Conservation (phyloP, 2,329 filamentous ascomycete genomes). For the Aspergillus carbonarius region DNA sequence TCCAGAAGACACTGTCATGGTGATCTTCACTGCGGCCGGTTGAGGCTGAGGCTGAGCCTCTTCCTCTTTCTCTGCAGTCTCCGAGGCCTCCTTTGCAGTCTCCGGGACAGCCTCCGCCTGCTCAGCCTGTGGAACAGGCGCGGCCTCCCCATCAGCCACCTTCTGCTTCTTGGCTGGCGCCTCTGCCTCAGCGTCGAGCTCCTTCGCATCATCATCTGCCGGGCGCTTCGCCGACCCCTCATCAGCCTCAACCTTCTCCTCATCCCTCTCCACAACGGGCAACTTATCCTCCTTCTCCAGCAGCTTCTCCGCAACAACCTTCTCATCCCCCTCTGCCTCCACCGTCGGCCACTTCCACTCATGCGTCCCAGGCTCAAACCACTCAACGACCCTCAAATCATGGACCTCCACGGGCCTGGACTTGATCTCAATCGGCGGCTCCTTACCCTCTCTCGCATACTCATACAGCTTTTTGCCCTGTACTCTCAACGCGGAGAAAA, state of each 20-base stretch:
- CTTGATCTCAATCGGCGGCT: conserved; percentile 81
- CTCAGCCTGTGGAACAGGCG: conserved; percentile 8
- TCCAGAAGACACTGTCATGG: conserved; percentile 90
- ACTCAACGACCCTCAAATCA: conserved; percentile 79
- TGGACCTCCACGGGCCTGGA: conserved; percentile 74
- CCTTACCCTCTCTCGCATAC: conserved; percentile 86
- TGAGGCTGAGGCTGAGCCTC: conserved; percentile 16
- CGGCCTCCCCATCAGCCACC: conserved; percentile 25
- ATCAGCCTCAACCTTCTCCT: conserved; percentile 27
- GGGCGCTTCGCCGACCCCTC: conserved; percentile 27
- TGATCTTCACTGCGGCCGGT: conserved; percentile 74
- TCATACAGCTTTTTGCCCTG: conserved; percentile 94
- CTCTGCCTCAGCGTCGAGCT: conserved; percentile 28
- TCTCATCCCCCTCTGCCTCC: conserved; percentile 74
- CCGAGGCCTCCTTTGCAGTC: not conserved
- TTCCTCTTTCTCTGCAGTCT: not conserved
- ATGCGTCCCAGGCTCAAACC: conserved; percentile 77
- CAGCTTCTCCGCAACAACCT: conserved; percentile 70
- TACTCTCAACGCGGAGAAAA: conserved; percentile 91
- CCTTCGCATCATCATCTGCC: conserved; percentile 26
- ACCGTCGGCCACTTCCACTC: conserved; percentile 74
- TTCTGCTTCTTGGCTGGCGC: conserved; percentile 33
- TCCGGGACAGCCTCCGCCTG: not conserved
- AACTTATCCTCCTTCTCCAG: conserved; percentile 40
- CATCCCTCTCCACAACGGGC: conserved; percentile 27